A percentile compares a stretch with the other conserved stretches of the same genome.
phyloP scores from a whole-genome alignment of 1,284 basidiomycete species.

The Moesziomyces parantarcticus region DNA sequence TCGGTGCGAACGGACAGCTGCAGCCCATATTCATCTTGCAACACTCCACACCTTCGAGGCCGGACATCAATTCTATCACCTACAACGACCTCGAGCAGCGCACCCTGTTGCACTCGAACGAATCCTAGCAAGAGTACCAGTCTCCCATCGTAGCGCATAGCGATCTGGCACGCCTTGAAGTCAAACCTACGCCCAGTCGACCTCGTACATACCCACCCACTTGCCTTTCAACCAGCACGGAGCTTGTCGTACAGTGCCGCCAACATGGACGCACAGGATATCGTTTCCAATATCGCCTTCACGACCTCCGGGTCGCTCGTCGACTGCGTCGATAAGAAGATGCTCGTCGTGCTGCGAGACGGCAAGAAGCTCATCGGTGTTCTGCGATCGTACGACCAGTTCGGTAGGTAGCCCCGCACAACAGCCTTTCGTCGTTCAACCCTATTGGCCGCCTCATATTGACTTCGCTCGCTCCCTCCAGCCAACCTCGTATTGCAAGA shows the following conservation, averaged over 20 bases:
- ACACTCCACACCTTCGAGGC: not conserved
- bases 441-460: not conserved
- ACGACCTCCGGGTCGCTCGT: conserved; percentile 66
- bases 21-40: not conserved
- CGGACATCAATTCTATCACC: too few species aligned
- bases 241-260: not conserved
- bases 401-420: conserved; percentile 76
- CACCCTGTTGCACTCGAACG: too few species aligned
- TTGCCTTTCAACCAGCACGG: not conserved
- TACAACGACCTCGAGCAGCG: too few species aligned
- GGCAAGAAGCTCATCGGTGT: conserved; percentile 96
- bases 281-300: conserved; percentile 65
- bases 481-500: conserved; percentile 83
- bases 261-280: conserved; percentile 62
- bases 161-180: not conserved
- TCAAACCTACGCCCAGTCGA: too few species aligned
- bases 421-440: not conserved
- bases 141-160: not conserved
- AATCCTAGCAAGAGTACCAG: not conserved
- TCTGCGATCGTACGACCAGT: conserved; percentile 96
- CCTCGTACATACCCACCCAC: not conserved
- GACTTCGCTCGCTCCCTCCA: conserved; percentile 67
- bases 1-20: conserved; percentile 6
- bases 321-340: conserved; percentile 77
- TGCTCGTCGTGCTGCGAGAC: conserved; percentile 94